A percentile compares a stretch with the other conserved stretches of the same genome.
Conservation (phyloP, 2,329 filamentous ascomycete species). For the Aspergillus pseudonomiae region DNA sequence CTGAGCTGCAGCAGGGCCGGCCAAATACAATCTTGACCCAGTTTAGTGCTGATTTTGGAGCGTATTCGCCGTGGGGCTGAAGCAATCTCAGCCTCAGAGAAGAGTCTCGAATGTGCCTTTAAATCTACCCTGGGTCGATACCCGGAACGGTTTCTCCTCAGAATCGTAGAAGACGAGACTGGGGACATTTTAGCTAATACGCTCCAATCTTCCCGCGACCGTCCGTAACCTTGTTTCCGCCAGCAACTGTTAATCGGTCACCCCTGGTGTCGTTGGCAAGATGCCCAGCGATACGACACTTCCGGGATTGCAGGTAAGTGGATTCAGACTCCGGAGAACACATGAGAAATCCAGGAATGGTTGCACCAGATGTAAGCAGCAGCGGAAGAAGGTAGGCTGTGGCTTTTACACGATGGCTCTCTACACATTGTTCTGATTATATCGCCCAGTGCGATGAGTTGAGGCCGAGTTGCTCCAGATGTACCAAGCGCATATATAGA, state of each 20-base stretch:
- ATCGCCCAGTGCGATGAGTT: conserved; percentile 38
- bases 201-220: conserved; percentile 1
- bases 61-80: background rate
- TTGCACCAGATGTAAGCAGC: conserved; percentile 39
- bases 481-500: conserved; percentile 30
- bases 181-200: conserved; percentile 7
- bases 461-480: conserved; percentile 38
- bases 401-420: background rate
- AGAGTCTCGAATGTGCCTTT: background rate
- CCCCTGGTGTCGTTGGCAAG: background rate
- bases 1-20: background rate
- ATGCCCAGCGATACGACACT: conserved; percentile 11
- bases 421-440: conserved; percentile 12
- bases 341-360: conserved; percentile 41
- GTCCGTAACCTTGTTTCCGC: background rate
- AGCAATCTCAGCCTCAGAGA: background rate
- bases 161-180: background rate
- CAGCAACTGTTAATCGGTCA: background rate
- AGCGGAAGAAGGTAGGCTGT: conserved; percentile 39
- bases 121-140: background rate
- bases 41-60: background rate
- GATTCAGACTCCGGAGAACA: conserved; percentile 22
- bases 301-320: conserved; percentile 6
- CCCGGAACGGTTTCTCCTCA: background rate
- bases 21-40: too few species aligned